Percentiles rank a stretch among this genome's conserved stretches.
Conservation (phyloP, 352 stramenopile genomes). For the Pythium sukuiense region DNA sequence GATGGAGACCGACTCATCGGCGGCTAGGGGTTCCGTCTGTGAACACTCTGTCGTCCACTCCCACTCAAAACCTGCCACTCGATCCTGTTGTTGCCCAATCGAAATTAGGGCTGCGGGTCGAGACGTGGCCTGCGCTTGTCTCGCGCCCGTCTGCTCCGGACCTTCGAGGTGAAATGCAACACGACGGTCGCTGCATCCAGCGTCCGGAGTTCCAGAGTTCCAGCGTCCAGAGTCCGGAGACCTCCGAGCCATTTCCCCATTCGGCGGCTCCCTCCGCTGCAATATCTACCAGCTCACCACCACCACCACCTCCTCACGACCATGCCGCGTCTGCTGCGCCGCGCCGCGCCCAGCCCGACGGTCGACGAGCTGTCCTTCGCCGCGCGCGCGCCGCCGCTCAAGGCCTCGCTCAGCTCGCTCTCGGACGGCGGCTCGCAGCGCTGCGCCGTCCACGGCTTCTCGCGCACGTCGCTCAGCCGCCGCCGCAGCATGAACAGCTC, state of each 20-base stretch:
- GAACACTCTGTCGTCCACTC: background rate
- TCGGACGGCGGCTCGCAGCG: constrained; percentile 7
- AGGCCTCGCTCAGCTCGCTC: constrained; percentile 14
- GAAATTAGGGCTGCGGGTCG: background rate
- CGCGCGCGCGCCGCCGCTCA: constrained; percentile 34
- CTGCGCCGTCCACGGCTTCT: constrained; percentile 20
- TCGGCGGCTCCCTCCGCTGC: constrained; percentile 10
- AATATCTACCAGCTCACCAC: background rate
- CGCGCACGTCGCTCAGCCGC: constrained; percentile 13
- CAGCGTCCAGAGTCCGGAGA: background rate
- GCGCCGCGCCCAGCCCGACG: constrained; percentile 62
- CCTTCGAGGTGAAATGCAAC: constrained; percentile 4
- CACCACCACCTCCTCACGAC: background rate
- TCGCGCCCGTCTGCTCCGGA: constrained; percentile 23
- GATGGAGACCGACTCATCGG: background rate
- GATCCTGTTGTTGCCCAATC: constrained; percentile 12
- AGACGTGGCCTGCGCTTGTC: background rate
- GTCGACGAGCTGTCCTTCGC: constrained; percentile 73
- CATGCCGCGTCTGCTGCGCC: constrained; percentile 75
- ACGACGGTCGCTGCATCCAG: background rate
- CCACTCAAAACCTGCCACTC: background rate
- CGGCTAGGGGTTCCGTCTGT: background rate
- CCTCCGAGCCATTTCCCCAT: constrained; percentile 16
- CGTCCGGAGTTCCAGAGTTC: background rate
- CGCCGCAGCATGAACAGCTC: constrained; percentile 28